These are phyloP conservation scores for Brassica balearica DNA, from an alignment of 441 rosid genomes.

Conservation along the genomic window DNA sequence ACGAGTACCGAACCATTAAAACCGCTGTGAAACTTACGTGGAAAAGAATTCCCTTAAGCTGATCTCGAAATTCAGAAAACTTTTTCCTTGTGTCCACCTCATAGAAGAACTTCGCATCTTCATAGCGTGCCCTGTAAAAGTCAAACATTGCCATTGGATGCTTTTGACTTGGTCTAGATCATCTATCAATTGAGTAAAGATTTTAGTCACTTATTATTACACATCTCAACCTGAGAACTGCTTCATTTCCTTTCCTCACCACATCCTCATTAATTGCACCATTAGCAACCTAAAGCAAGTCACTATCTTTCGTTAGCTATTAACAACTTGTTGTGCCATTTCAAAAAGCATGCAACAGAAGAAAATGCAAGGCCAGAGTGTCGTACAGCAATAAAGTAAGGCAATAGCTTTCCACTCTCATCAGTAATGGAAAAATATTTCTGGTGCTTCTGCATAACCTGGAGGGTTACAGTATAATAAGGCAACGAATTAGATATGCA, in stretches of 20 bases:
- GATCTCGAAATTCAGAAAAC: conserved; percentile 73
- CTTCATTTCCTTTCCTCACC: conserved; percentile 97
- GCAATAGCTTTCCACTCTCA: conserved; percentile 75
- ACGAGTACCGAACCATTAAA: conserved; percentile 17
- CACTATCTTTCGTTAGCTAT: conserved; percentile 32
- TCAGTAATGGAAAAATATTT: conserved; percentile 81
- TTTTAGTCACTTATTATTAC: conserved; percentile 34
- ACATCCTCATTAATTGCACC: conserved; percentile 79
- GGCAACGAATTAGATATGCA: conserved; percentile 26
- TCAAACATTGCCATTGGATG: conserved; percentile 22
- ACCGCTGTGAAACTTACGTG: conserved; percentile 66
- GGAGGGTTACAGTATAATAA: conserved; percentile 41
- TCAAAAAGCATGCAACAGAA: conserved; percentile 25
- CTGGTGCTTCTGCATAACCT: conserved; percentile 99
- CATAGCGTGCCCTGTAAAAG: conserved; percentile 91
- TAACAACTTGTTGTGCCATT: background rate
- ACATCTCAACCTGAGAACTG: conserved; percentile 85
- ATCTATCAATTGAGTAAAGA: conserved; percentile 25
- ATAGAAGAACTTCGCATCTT: conserved; percentile 97
- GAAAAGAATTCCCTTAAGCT: conserved; percentile 89
- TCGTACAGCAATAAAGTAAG: conserved; percentile 87
- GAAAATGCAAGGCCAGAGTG: conserved; percentile 35
- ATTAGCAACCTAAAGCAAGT: conserved; percentile 85
- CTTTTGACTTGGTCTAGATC: conserved; percentile 23
- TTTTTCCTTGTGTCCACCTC: conserved; percentile 81